These are phyloP conservation scores for Blastomyces gilchristii DNA, from an alignment of 2,329 filamentous ascomycete species.

Conservation along the genomic window DNA sequence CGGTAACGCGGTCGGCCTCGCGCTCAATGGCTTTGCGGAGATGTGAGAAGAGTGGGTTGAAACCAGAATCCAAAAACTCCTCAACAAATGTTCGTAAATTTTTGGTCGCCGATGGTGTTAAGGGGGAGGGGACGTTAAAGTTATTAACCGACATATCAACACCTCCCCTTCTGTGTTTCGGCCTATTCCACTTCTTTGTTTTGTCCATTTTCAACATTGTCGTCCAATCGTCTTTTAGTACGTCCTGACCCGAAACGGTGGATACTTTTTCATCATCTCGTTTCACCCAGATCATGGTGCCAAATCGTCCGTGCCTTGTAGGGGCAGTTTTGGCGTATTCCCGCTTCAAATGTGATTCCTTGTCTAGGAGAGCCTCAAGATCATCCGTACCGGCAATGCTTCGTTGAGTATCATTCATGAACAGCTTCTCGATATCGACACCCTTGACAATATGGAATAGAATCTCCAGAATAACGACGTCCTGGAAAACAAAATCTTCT, in stretches of 20 bases:
- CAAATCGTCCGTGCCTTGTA: conserved; percentile 84
- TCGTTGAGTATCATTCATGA: conserved; percentile 67
- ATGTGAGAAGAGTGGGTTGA: conserved; percentile 82
- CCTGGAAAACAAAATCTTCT: conserved; percentile 83
- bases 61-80: conserved; percentile 88
- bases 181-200: conserved; percentile 81
- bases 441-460: conserved; percentile 89
- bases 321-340: conserved; percentile 67
- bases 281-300: conserved; percentile 95
- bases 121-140: conserved; percentile 60
- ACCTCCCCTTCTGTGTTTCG: conserved; percentile 54
- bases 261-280: conserved; percentile 73
- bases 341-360: conserved; percentile 74
- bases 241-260: conserved; percentile 80
- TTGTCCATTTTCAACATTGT: conserved; percentile 82
- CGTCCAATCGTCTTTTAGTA: conserved; percentile 60
- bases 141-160: conserved; percentile 54
- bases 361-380: conserved; percentile 61
- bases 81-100: conserved; percentile 75
- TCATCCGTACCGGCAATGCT: conserved; percentile 61
- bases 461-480: conserved; percentile 81
- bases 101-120: conserved; percentile 63
- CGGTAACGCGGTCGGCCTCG: conserved; percentile 70
- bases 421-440: conserved; percentile 71
- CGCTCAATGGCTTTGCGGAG: conserved; percentile 82